Evolutionary conservation across 148 eudicot genomes (phyloP).

Genomic region (Vaccinium darrowii): DNA sequence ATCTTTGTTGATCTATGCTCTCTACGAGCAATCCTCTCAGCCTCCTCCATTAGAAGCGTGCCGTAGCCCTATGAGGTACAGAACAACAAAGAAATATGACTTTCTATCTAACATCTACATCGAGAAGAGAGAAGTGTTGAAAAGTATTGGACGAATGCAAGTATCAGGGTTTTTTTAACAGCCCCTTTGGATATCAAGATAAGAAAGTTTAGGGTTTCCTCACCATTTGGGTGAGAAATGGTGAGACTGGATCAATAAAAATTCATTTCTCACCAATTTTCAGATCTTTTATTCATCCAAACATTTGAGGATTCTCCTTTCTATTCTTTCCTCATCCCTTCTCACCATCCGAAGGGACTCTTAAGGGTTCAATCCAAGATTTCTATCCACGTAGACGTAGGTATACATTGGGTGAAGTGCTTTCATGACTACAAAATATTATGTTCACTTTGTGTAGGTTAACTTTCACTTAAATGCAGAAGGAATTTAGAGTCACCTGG

Average conservation of each 20-base stretch:
- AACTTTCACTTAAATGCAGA: not conserved
- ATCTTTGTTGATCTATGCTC: slow-evolving; percentile 89
- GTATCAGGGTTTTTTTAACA: not conserved
- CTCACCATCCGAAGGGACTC: not conserved
- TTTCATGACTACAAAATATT: not conserved
- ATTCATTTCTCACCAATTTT: not conserved
- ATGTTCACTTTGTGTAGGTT: not conserved
- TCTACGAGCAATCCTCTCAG: slow-evolving; percentile 75
- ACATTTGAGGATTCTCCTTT: not conserved
- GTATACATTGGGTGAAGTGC: not conserved
- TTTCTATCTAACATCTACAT: not conserved
- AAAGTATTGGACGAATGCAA: not conserved
- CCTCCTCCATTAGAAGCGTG: slow-evolving; percentile 97
- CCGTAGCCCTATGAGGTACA: slow-evolving; percentile 67
- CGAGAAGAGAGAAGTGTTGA: not conserved
- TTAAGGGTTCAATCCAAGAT: not conserved
- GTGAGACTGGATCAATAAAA: not conserved
- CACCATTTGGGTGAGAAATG: not conserved
- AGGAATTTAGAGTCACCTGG: slow-evolving; percentile 51
- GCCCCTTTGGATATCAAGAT: not conserved
- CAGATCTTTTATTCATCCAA: not conserved
- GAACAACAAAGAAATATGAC: not conserved
- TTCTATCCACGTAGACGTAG: not conserved
- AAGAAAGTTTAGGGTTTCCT: not conserved
- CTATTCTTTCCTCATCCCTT: not conserved